Evolutionary conservation across 768 basidiomycete genomes (phyloP).

Genomic region (Lactarius sanguifluus): DNA sequence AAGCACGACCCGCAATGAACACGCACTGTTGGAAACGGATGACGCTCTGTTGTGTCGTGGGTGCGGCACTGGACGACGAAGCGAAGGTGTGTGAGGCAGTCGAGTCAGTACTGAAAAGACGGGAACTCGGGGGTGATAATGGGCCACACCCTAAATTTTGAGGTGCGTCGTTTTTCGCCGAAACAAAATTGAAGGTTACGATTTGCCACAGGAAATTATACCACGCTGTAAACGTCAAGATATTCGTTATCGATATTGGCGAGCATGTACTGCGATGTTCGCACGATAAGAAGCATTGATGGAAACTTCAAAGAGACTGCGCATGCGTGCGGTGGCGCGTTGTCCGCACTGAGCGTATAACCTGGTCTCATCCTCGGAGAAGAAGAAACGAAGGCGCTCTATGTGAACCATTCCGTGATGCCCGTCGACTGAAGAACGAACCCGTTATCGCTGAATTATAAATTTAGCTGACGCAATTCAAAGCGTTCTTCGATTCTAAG

Average conservation of each 20-base stretch:
- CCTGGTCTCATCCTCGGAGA: constrained; percentile 40
- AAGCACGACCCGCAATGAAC: constrained; percentile 64
- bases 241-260: constrained; percentile 97
- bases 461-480: background rate
- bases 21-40: constrained; percentile 59
- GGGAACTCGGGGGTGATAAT: constrained; percentile 88
- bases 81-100: constrained; percentile 38
- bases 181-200: background rate
- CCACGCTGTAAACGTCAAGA: constrained; percentile 85
- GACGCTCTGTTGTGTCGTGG: constrained; percentile 96
- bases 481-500: background rate
- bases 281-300: background rate
- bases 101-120: constrained; percentile 68
- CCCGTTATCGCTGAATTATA: background rate
- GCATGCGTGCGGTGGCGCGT: constrained; percentile 89
- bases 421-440: constrained; percentile 40
- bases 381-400: constrained; percentile 60
- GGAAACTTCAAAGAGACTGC: constrained; percentile 68
- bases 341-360: constrained; percentile 85
- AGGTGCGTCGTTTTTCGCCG: constrained; percentile 41
- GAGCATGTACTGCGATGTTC: constrained; percentile 18
- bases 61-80: constrained; percentile 70
- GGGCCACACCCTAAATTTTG: constrained; percentile 95
- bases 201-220: constrained; percentile 56
- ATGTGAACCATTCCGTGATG: constrained; percentile 51